Evolutionary conservation across 129 eudicot genomes (phyloP).

Genomic region (Logfia minima): DNA sequence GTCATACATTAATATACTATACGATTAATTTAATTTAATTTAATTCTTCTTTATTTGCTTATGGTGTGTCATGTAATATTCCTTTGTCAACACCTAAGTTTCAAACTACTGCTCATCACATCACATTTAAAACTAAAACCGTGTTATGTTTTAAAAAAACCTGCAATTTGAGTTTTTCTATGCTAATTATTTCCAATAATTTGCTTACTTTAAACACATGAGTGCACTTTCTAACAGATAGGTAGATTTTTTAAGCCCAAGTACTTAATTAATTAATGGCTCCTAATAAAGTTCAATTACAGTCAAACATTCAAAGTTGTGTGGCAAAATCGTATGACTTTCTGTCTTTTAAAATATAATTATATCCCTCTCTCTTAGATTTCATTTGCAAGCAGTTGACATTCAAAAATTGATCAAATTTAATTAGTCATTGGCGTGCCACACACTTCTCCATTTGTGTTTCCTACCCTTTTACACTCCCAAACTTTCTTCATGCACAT

Average conservation of each 20-base stretch:
- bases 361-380: background rate
- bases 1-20: background rate
- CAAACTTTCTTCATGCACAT: background rate
- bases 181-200: background rate
- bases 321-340: background rate
- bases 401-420: conserved; percentile 13
- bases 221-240: background rate
- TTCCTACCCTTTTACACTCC: conserved; percentile 37
- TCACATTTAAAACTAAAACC: background rate
- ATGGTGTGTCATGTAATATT: background rate
- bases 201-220: background rate
- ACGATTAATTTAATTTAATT: too few species aligned
- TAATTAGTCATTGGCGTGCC: conserved; percentile 38
- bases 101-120: background rate
- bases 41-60: background rate
- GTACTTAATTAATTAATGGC: background rate
- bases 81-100: background rate
- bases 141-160: background rate
- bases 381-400: conserved; percentile 35
- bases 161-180: background rate
- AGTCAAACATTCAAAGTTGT: background rate
- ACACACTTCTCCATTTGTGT: conserved; percentile 28
- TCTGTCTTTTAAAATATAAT: too few species aligned
- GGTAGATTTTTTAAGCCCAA: background rate
- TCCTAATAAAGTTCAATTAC: background rate